Evolutionary conservation across 2,329 filamentous ascomycete genomes (phyloP), one percentile per base, ranked within the genome.

Genomic region (Clonostachys rosea): DNA sequence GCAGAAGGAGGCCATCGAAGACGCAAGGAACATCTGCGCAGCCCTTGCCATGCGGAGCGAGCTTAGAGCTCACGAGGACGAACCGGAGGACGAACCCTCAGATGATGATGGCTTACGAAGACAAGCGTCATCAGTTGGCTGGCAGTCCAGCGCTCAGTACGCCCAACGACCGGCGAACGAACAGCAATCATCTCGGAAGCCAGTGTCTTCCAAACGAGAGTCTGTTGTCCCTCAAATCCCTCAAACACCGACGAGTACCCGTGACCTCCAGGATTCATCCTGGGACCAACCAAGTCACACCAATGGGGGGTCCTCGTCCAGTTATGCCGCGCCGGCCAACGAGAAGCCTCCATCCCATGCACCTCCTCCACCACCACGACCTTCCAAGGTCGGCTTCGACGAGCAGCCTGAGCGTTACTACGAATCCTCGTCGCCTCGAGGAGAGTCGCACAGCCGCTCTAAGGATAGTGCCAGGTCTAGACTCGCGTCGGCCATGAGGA

Each of bases 21-120:
- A 77, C 50, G 74, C 74, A 30, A 68, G 69, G 45, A 69, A 68
- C 43, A 69, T 76, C 18, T 77, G 74, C 50, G 73, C 74, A 40
- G 67, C 65, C 47, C 61, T 78, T 14, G 74, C 75, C 8, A 77
- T 78, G 74, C 65, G 75, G 37, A 77, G 75, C 52, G 74, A 78
- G 50, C 53, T 78, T 16, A 63, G 74, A 6, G 62, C 59, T 1
- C 66, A 63, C 36, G 64, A 66, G 1, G 66, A 69, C 36, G 67
- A 70, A 13, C 53, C 57, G 2, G 61, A 64, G 0, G 63, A 65
- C 0, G 63, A 64, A 2, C 53, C 48, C 1, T 60, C 58, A 4
- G 64, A 68, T 12, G 61, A 65, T 1, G 66, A 67, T 6, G 4
- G 51, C 52, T n/a, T 6, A 17, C 43, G 53, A 56, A 43, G 50